phyloP scores from a whole-genome alignment of 805 yeast genomes.

The Kodamaea kaohsiungensis region DNA sequence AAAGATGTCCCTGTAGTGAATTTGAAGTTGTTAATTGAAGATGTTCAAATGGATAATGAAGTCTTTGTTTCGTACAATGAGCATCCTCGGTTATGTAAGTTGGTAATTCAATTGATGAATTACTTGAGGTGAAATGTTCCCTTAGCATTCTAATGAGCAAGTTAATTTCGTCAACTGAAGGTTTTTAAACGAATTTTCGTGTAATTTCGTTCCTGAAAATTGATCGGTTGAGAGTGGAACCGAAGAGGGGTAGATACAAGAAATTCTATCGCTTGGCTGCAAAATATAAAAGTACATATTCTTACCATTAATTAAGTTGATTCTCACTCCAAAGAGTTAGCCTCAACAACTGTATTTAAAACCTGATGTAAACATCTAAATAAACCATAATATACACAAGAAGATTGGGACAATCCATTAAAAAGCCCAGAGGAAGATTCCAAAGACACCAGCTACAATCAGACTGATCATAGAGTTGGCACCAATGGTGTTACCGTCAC shows the following conservation, averaged over 20 bases:
- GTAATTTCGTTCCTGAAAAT: not conserved
- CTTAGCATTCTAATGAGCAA: too few species aligned
- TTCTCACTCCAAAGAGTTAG: not conserved
- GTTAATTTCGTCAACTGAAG: too few species aligned
- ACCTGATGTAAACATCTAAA: not conserved
- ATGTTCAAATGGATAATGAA: not conserved
- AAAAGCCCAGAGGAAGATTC: slow-evolving; percentile 13
- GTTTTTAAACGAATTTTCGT: too few species aligned
- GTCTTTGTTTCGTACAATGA: slow-evolving; percentile 1
- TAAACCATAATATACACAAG: not conserved
- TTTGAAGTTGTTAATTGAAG: slow-evolving; percentile 9
- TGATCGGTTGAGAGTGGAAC: not conserved
- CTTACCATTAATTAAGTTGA: not conserved
- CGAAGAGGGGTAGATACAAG: not conserved
- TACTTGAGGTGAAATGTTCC: not conserved
- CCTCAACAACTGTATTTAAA: not conserved
- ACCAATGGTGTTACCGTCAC: slow-evolving; percentile 17
- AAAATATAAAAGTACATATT: not conserved
- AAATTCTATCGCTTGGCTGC: not conserved
- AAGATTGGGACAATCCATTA: not conserved
- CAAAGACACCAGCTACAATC: slow-evolving; percentile 9
- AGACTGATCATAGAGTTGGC: slow-evolving; percentile 11
- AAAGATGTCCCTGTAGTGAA: slow-evolving; percentile 16
- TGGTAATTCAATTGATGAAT: slow-evolving; percentile 2
- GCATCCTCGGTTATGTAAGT: slow-evolving; percentile 2